A percentile compares a stretch with the other conserved stretches of the same genome.
phyloP scores from a whole-genome alignment of 768 basidiomycete species.

The Agrocybe pediades region DNA sequence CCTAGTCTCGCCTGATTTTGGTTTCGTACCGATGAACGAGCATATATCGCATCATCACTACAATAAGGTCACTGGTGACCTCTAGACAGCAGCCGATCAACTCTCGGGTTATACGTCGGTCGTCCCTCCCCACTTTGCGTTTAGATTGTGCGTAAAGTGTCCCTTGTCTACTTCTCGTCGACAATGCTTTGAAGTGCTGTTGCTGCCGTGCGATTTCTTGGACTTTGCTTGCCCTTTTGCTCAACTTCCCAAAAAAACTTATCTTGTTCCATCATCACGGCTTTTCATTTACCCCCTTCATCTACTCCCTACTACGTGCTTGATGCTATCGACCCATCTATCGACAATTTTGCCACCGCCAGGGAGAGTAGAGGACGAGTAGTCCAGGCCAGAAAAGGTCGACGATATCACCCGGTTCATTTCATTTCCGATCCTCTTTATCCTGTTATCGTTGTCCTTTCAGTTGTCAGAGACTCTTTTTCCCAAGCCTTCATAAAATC shows the following conservation, averaged over 20 bases:
- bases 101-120: neutral
- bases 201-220: conserved; percentile 6
- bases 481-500: too few species aligned
- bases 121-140: neutral
- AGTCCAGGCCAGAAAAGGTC: too few species aligned
- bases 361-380: too few species aligned
- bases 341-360: too few species aligned
- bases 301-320: too few species aligned
- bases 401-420: too few species aligned
- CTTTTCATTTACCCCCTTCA: neutral
- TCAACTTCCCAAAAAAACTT: too few species aligned
- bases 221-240: neutral
- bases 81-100: conserved; percentile 29
- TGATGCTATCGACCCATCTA: too few species aligned
- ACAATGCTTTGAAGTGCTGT: conserved; percentile 6
- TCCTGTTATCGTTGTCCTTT: too few species aligned
- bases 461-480: too few species aligned
- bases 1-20: conserved; percentile 83
- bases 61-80: conserved; percentile 57
- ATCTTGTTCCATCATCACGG: too few species aligned
- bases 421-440: too few species aligned
- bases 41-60: conserved; percentile 66
- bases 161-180: conserved; percentile 9
- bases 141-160: neutral
- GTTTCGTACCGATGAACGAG: conserved; percentile 81